A percentile compares a stretch with the other conserved stretches of the same genome.
These are phyloP conservation scores for Zygosaccharomyces bailii DNA, from an alignment of 805 yeast genomes.

Conservation along the genomic window DNA sequence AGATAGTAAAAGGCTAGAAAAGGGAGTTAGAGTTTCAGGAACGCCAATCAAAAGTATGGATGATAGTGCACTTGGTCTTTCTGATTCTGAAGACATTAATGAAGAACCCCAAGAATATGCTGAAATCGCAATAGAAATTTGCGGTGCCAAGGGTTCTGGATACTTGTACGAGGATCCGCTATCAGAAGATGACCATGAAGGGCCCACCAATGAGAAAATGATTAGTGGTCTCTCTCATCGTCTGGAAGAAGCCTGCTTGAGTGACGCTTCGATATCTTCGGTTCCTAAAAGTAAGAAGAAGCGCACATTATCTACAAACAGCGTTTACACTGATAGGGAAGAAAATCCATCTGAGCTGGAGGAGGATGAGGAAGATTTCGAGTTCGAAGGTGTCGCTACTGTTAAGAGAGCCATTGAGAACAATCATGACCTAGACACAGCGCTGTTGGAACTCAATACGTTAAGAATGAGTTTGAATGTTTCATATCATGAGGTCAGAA, in stretches of 20 bases:
- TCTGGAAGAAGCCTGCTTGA: conserved; percentile 46
- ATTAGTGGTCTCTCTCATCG: conserved; percentile 43
- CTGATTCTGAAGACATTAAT: conserved; percentile 33
- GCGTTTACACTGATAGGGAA: conserved; percentile 45
- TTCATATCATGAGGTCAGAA: conserved; percentile 85
- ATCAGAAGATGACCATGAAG: conserved; percentile 32
- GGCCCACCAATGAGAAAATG: conserved; percentile 24
- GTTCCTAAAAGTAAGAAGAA: conserved; percentile 44
- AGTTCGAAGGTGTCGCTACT: conserved; percentile 88
- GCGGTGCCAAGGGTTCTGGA: conserved; percentile 39
- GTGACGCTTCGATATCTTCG: conserved; percentile 59
- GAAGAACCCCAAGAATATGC: conserved; percentile 12
- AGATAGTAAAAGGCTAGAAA: conserved; percentile 45
- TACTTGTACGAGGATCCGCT: conserved; percentile 38
- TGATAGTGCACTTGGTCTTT: conserved; percentile 30
- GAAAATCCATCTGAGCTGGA: conserved; percentile 42
- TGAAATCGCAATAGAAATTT: conserved; percentile 27
- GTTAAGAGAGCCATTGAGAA: conserved; percentile 88
- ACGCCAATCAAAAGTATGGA: conserved; percentile 40
- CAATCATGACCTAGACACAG: conserved; percentile 91
- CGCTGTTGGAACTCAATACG: conserved; percentile 86
- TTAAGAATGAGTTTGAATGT: conserved; percentile 97
- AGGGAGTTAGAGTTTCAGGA: conserved; percentile 51
- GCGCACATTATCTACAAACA: conserved; percentile 41
- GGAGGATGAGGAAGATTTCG: conserved; percentile 70